Evolutionary conservation across 805 yeast species (phyloP).

Genomic region (Yamadazyma kitorensis): DNA sequence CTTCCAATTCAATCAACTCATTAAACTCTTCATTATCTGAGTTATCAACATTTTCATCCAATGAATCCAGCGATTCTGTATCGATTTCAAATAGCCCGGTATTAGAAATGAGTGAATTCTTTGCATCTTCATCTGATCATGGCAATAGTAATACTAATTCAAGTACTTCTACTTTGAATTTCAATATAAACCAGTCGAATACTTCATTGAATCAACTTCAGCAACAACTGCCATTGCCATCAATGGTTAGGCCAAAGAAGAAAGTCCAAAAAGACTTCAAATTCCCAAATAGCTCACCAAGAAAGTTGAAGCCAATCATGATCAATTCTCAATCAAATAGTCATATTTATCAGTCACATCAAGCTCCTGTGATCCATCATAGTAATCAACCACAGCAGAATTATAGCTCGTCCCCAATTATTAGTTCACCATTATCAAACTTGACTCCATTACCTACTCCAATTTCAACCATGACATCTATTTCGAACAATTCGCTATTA

Average conservation of each 20-base stretch:
- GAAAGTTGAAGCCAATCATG: slow-evolving; percentile 4
- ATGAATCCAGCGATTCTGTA: slow-evolving; percentile 13
- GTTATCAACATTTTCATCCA: slow-evolving; percentile 14
- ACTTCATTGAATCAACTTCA: too few relatives aligned
- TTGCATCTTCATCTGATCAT: slow-evolving; percentile 5
- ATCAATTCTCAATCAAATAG: slow-evolving; percentile 1
- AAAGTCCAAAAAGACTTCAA: slow-evolving; percentile 8
- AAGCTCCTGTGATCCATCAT: too few relatives aligned
- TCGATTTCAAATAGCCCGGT: slow-evolving; percentile 26
- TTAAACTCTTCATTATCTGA: slow-evolving; percentile 20
- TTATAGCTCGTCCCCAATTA: slow-evolving; percentile 32
- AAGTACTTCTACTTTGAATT: slow-evolving; percentile 4
- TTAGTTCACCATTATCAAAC: slow-evolving; percentile 36
- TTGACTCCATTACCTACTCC: slow-evolving; percentile 28
- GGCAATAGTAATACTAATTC: background rate
- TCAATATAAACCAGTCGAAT: background rate
- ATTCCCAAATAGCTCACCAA: slow-evolving; percentile 10
- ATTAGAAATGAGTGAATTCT: slow-evolving; percentile 15
- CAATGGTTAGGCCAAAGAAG: too few relatives aligned
- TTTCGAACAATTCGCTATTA: slow-evolving; percentile 13
- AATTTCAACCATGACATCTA: slow-evolving; percentile 18
- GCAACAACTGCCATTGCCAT: too few relatives aligned
- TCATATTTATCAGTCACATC: slow-evolving; percentile 1
- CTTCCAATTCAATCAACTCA: slow-evolving; percentile 15
- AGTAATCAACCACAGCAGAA: slow-evolving; percentile 4